Percentiles rank a stretch among this genome's conserved stretches.
Conservation (phyloP, 2,329 filamentous ascomycete genomes). For the Septoria petroselini region DNA sequence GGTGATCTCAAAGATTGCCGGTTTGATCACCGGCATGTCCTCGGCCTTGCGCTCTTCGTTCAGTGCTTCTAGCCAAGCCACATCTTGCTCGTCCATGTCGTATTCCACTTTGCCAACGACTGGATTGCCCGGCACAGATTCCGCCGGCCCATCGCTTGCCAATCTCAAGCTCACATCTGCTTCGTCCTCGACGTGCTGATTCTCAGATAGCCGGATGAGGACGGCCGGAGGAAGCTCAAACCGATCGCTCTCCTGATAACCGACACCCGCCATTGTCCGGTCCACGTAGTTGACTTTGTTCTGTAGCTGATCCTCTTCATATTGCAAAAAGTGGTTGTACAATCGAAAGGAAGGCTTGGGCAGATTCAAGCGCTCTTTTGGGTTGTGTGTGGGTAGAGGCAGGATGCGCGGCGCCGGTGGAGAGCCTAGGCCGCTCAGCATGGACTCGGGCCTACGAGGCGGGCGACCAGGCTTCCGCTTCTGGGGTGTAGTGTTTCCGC, state of each 20-base stretch:
- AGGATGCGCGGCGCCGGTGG: constrained; percentile 63
- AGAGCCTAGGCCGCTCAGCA: constrained; percentile 59
- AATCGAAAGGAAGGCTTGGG: constrained; percentile 72
- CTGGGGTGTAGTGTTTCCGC: constrained; percentile 25
- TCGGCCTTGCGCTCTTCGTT: constrained; percentile 73
- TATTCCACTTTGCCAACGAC: constrained; percentile 83
- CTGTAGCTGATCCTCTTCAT: constrained; percentile 80
- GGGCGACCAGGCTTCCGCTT: constrained; percentile 64
- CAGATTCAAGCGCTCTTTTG: constrained; percentile 74
- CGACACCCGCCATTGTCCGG: constrained; percentile 91
- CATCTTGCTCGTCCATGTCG: constrained; percentile 99
- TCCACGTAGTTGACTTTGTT: constrained; percentile 84
- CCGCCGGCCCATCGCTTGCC: constrained; percentile 56
- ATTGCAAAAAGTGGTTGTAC: constrained; percentile 74
- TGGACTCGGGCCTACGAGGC: constrained; percentile 60
- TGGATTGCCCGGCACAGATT: constrained; percentile 51
- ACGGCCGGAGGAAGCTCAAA: constrained; percentile 74
- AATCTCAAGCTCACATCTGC: constrained; percentile 52
- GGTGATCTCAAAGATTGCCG: constrained; percentile 93
- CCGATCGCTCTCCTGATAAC: constrained; percentile 91
- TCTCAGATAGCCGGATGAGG: constrained; percentile 62
- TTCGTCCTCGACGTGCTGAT: constrained; percentile 61
- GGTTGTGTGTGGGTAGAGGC: constrained; percentile 75
- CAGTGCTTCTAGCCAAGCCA: constrained; percentile 86
- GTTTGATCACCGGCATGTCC: constrained; percentile 77